A percentile compares a stretch with the other conserved stretches of the same genome.
Evolutionary conservation across 2,329 filamentous ascomycete species (phyloP).

Genomic region (Cladophialophora carrionii): DNA sequence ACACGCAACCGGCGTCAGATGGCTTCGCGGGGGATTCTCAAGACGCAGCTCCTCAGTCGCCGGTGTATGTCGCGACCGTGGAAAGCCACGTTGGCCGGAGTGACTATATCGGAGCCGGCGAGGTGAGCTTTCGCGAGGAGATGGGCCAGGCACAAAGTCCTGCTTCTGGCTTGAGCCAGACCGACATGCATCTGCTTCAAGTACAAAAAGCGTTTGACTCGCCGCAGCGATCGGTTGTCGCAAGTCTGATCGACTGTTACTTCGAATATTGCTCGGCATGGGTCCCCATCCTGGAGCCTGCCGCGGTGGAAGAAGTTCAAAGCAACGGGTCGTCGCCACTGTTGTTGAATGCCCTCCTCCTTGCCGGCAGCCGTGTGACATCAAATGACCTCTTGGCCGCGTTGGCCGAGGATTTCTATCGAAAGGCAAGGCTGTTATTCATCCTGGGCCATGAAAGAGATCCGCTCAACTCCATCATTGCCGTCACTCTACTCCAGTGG

Average conservation of each 20-base stretch:
- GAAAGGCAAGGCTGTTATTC: slow-evolving; percentile 20
- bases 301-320: slow-evolving; percentile 10
- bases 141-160: slow-evolving; percentile 4
- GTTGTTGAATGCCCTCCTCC: slow-evolving; percentile 21
- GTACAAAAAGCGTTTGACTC: slow-evolving; percentile 21
- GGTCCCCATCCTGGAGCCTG: slow-evolving; percentile 17
- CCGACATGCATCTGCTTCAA: slow-evolving; percentile 16
- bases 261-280: slow-evolving; percentile 24
- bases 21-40: too few relatives aligned
- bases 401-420: slow-evolving; percentile 20
- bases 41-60: not conserved
- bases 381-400: slow-evolving; percentile 5
- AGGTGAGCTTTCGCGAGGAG: slow-evolving; percentile 22
- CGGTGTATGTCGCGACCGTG: slow-evolving; percentile 22
- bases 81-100: slow-evolving; percentile 24
- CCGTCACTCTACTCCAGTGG: slow-evolving; percentile 38
- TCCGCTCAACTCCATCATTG: slow-evolving; percentile 42
- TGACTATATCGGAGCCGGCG: slow-evolving; percentile 18
- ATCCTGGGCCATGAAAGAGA: slow-evolving; percentile 42
- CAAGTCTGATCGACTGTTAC: slow-evolving; percentile 22
- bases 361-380: slow-evolving; percentile 21
- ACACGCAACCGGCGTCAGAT: not conserved
- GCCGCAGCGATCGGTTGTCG: slow-evolving; percentile 19
- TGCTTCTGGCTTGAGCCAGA: slow-evolving; percentile 5
- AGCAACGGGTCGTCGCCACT: slow-evolving; percentile 11